Evolutionary conservation across 352 stramenopile genomes (phyloP), one percentile per base, ranked within the genome.

Genomic region (Globisporangium cylindrosporum): DNA sequence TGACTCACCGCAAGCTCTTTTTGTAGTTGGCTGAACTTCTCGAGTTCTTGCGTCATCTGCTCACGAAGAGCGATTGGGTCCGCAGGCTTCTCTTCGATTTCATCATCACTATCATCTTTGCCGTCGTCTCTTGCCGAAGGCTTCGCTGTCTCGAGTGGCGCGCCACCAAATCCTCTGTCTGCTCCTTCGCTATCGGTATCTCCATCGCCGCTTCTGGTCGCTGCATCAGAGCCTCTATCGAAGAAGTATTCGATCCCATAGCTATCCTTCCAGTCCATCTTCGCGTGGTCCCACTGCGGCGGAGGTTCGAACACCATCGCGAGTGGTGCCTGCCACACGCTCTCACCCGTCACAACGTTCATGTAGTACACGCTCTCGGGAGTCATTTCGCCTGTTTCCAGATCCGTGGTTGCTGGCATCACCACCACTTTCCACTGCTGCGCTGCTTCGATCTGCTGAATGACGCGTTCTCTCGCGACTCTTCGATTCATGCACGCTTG

Each of bases 291-390:
- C 86, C 86, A 94, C 7, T 84, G 73, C 0, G 43, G 22, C 12
- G 86, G 86, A 10, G 81, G 70, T 67, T 92, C 76, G 56, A 84
- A 94, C 22, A 74, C 62, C 74, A 92, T 91, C 1, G 65, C 80
- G 1, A 80, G 60, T 1, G 86, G 86, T 8, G 71, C 58, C 2
- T 91, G 75, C 86, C 84, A 92, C 9, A 71, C 70, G 54, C 74
- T 91, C 51, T 85, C 74, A 1, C 79, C 80, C 1, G 86, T 94
- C 15, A 62, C n/a, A 9, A 48, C 54, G 62, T 94, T 90, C 18
- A 72, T 73, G 65, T 78, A 94, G 58, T 90, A 94, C 36, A 73
- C 70, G 54, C 80, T 70, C 3, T 80, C 70, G 2, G 66, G 38
- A 1, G 14, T 54, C 15, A 32, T 32, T 4, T 68, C 65, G 3